A percentile compares a stretch with the other conserved stretches of the same genome.
Evolutionary conservation across 164 flowering plant genomes (phyloP).

Genomic region (Umbilicus rupestris): DNA sequence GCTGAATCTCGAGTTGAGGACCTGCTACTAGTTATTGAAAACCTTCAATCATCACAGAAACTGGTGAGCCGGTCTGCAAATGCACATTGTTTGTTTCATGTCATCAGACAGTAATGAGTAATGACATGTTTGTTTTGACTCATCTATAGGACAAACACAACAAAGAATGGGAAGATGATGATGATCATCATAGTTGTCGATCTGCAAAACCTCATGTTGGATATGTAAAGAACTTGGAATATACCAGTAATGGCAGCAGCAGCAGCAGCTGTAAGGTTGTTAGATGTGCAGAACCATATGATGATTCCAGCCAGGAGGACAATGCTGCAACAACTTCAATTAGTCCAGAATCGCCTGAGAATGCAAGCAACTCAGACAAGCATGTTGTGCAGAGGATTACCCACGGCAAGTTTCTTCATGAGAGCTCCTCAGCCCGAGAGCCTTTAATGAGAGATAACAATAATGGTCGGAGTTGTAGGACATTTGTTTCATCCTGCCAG

Average conservation of each 20-base stretch:
- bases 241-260: no score
- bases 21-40: constrained; percentile 43
- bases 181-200: constrained; percentile 11
- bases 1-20: constrained; percentile 82
- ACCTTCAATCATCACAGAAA: constrained; percentile 29
- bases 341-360: neutral
- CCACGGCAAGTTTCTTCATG: no score
- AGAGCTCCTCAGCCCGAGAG: no score
- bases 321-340: constrained; percentile 11
- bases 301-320: constrained; percentile 13
- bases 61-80: constrained; percentile 30
- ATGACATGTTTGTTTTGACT: constrained; percentile 8
- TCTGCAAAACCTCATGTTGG: constrained; percentile 9
- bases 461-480: constrained; percentile 11
- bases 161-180: neutral
- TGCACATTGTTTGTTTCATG: constrained; percentile 22
- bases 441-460: constrained; percentile 13
- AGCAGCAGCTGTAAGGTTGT: no score
- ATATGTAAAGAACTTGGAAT: no score
- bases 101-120: constrained; percentile 8
- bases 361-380: constrained; percentile 7
- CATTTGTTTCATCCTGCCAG: constrained; percentile 29
- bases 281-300: no score
- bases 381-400: no score
- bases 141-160: neutral